phyloP scores from a whole-genome alignment of 768 basidiomycete genomes.

The Candolleomyces aberdarensis region DNA sequence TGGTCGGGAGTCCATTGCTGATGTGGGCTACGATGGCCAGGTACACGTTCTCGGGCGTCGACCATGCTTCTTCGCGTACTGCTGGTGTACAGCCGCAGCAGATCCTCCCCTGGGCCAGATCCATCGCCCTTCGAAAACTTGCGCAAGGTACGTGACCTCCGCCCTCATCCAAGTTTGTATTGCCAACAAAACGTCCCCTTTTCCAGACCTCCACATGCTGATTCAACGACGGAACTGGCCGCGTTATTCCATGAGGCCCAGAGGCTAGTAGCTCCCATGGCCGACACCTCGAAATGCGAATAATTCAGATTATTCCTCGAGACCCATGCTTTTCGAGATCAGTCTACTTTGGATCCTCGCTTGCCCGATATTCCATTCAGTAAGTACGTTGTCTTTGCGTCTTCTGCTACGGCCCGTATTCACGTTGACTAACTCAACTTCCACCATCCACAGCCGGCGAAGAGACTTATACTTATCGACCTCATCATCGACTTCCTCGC shows the following conservation, averaged over 20 bases:
- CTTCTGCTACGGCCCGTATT: not conserved
- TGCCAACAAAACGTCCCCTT: no score
- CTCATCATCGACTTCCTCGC: conserved; percentile 80
- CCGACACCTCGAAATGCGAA: conserved; percentile 58
- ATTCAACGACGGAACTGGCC: conserved; percentile 71
- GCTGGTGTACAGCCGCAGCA: conserved; percentile 78
- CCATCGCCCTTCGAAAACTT: conserved; percentile 65
- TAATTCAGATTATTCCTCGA: conserved; percentile 87
- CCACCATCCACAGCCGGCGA: conserved; percentile 47
- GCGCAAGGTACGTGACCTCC: conserved; percentile 47
- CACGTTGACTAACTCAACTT: not conserved
- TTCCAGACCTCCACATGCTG: conserved; percentile 59
- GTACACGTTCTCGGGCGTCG: conserved; percentile 89
- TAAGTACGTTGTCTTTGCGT: not conserved
- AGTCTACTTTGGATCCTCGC: no score
- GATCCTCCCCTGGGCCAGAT: conserved; percentile 80
- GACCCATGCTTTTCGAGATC: conserved; percentile 66
- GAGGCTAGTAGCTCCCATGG: conserved; percentile 65
- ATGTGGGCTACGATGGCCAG: conserved; percentile 29
- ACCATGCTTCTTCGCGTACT: conserved; percentile 84
- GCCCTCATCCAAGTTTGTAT: no score
- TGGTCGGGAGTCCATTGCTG: not conserved
- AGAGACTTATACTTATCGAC: conserved; percentile 70
- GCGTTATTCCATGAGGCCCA: conserved; percentile 70
- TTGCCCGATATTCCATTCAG: conserved; percentile 78